Base-by-base conservation (phyloP, 176 grass and related monocot species). In the Bromus sterilis region DNA sequence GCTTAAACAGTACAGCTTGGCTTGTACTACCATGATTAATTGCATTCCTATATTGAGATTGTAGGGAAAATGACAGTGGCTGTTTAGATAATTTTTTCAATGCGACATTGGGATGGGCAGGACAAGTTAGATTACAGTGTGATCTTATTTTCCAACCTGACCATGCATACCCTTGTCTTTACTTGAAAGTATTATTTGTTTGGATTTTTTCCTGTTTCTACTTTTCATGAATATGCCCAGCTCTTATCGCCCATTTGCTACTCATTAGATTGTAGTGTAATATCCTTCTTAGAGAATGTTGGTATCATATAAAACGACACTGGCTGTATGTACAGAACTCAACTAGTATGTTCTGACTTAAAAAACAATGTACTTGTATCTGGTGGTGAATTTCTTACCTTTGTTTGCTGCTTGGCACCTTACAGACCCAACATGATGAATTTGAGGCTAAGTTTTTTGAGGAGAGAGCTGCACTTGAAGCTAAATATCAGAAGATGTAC, bases 401-500 rank as follows among this genome's bases (percentile, higher is more conserved):
- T 35, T 63, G 24, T 90, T 28, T 37, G 44, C 44, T 63, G 20
- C 84, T 26, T 36, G 44, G 36, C 18, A 24, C 78, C 10, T 77
- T 14, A 40, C 77, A 98, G 95, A 78, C 84, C 12, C 80, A 95
- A 89, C 86, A 94, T 25, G 90, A 97, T 79, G 92, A 91, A 57
- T 57, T 97, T 12, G 77, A 94, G 78, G 87, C 83, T 0, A 97
- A 93, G 75, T 97, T 94, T 80, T 92, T 97, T 1, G 92, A 93
- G 86, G 89, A 97, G 71, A 97, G 92, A 79, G 88, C 92, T 66
- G 95, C 86, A 35, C 90, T 94, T 57, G 95, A 98, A 87, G 90
- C 90, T 43, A 98, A 94, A 82, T 98, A 94, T 80, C 90, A 98
- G 90, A 98, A 98, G 70, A 61, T 94, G 35, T 98, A 98, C 12